Conservation (phyloP, 305 asterid species). For the Fraxinus floribunda region DNA sequence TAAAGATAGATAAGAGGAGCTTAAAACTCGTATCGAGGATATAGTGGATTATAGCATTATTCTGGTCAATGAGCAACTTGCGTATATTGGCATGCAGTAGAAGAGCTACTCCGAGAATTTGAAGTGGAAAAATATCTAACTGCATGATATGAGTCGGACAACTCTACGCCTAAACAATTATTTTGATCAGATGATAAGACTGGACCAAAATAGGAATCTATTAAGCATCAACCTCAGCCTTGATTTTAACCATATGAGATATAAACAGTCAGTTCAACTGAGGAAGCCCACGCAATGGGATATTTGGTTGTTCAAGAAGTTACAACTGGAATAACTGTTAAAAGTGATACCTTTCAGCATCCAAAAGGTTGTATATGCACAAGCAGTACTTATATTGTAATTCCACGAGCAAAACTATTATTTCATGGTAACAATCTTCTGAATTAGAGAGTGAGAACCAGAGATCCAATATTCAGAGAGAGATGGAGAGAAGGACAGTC, state of each 20-base stretch:
- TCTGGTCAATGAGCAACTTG: constrained; percentile 1
- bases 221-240: not conserved
- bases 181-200: constrained; percentile 15
- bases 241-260: not conserved
- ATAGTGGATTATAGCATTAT: not conserved
- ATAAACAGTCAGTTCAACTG: not conserved
- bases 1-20: constrained; percentile 8
- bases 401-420: not conserved
- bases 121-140: not conserved
- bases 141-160: not conserved
- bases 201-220: constrained; percentile 7
- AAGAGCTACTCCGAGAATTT: not conserved
- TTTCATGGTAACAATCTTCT: not conserved
- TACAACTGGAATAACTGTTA: not conserved
- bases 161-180: not conserved
- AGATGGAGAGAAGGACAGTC: not conserved
- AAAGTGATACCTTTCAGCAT: not conserved
- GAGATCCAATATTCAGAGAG: not conserved
- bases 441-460: not conserved
- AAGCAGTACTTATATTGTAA: not conserved
- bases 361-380: not conserved
- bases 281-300: not conserved
- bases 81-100: constrained; percentile 7
- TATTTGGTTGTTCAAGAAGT: not conserved
- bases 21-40: not conserved